Base-by-base conservation (phyloP, 2,329 filamentous ascomycete species). In the Cladophialophora exuberans region DNA sequence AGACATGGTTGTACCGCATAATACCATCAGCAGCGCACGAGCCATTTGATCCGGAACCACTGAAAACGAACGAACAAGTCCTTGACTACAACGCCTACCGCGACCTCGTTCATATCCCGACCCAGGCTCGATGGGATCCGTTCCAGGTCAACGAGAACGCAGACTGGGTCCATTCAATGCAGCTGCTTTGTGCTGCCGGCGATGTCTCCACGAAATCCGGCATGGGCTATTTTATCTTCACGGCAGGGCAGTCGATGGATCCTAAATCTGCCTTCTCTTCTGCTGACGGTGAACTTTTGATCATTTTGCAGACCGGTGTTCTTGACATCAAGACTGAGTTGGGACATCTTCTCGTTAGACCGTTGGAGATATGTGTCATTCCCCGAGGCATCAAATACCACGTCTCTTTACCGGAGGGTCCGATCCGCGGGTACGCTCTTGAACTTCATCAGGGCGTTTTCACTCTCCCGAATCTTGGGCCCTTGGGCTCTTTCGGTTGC, bases 161-260 rank as follows among this genome's bases (percentile, higher is more conserved):
- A 2, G 83, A 87, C 65, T 88, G 84, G 84, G 82, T 87, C 9
- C 81, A 86, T 64, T 80, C 80, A 54, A 72, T 92, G 61, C 83
- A 86, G 55, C 78, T 91, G 18, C 78, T 96, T 6, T 89, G 88
- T 1, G 89, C 89, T 3, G 84, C 89, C 0, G 91, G 91, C 11
- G 87, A 94, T 63, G 85, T 89, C 0, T 86, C 86, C 0, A 79
- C 87, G 69, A 96, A 96, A 73, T 77, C 82, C 11, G 90, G 90
- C 0, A 65, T 95, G 35, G 90, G 88, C 15, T 90, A 93, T 56
- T 86, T 88, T 70, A 83, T 94, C 51, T 96, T 89, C 67, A 86
- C 88, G 1, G 89, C 87, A 0, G 88, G 88, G 15, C 86, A 83
- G 69, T 84, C 86, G 66, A 96, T 96, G 91, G 77, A 78, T 45